Evolutionary conservation across 139 green algal species (phyloP).

Genomic region (Pleodorina starrii): DNA sequence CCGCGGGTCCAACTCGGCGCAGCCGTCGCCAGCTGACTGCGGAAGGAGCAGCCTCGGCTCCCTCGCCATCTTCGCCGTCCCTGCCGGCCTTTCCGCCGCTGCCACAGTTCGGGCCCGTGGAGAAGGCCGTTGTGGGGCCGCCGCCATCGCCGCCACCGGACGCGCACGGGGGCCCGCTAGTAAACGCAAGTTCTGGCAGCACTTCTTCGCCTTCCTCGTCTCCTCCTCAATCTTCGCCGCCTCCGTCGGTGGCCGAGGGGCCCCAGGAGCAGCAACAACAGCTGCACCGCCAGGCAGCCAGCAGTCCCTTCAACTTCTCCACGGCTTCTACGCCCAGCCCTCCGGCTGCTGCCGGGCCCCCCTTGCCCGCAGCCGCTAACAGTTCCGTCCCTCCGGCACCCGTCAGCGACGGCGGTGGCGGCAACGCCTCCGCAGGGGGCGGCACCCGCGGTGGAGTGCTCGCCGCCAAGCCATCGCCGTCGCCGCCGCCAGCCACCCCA

Average conservation of each 20-base stretch:
- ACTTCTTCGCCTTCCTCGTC: not conserved
- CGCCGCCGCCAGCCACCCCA: too few relatives aligned
- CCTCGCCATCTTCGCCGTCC: not conserved
- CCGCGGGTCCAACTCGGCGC: too few relatives aligned
- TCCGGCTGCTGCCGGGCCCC: too few relatives aligned
- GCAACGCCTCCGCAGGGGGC: too few relatives aligned
- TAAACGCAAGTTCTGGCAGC: not conserved
- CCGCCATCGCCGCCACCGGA: not conserved
- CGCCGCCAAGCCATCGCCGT: not conserved
- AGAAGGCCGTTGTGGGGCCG: not conserved
- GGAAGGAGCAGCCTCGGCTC: not conserved
- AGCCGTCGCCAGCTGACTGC: not conserved
- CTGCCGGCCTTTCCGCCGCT: not conserved
- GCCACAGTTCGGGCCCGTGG: not conserved
- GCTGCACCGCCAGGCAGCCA: not conserved
- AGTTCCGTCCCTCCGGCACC: too few relatives aligned
- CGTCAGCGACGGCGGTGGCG: too few relatives aligned
- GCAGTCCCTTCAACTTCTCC: not conserved
- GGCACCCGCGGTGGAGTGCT: not conserved
- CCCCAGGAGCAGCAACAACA: not conserved
- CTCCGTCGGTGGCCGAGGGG: too few relatives aligned
- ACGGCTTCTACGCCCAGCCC: not conserved
- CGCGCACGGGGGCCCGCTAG: too few relatives aligned
- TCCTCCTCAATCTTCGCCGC: not conserved
- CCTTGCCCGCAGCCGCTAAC: too few relatives aligned